Evolutionary conservation across 768 basidiomycete species (phyloP), one percentile per base, ranked within the genome.

Genomic region (Tricholoma terreum): DNA sequence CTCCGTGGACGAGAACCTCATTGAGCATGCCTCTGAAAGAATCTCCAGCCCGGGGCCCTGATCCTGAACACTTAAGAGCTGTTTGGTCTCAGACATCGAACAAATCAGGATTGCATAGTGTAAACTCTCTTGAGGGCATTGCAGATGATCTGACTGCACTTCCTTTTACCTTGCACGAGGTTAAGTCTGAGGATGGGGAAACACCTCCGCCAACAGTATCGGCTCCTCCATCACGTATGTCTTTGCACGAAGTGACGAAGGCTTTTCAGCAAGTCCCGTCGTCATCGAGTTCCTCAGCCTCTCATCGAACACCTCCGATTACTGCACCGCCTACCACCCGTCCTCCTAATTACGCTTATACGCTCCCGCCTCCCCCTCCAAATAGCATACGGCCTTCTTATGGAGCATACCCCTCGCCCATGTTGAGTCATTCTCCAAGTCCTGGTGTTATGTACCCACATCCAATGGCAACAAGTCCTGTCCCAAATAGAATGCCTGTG

Each of bases 251-350:
- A 55, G 90, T 92, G 33, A 91, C 88, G 11, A 84, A 89, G 57
- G 90, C 91, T 19, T 94, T 94, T 74, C 92, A 94, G 66, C 87
- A 87, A 71, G 92, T 93, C 24, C 91, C 91, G 3, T 73, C 89
- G 2, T 79, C 83, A 14, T 70, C 80, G 12, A 80, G 68, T 15
- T 45, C 61, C 48, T 71, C 78, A 45, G 66, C 78, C 11, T 66
- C 77, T 35, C 80, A 77, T 59, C 78, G 84, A 59, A 72, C 80
- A 31, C 56, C 64, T 30, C 72, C 83, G 2, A 72, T 83, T 52
- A 82, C 86, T 19, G 79, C 84, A 19, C 73, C 84, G 15, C 78
- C 79, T 55, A 76, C 78, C 48, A 75, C 78, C 52, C 77, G 79
- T 33, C 79, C 79, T 36, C 69, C 71, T 8, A 65, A 68, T 49